Evolutionary conservation across 2,329 filamentous ascomycete species (phyloP), one percentile per base, ranked within the genome.

Genomic region (Claviceps paspali): DNA sequence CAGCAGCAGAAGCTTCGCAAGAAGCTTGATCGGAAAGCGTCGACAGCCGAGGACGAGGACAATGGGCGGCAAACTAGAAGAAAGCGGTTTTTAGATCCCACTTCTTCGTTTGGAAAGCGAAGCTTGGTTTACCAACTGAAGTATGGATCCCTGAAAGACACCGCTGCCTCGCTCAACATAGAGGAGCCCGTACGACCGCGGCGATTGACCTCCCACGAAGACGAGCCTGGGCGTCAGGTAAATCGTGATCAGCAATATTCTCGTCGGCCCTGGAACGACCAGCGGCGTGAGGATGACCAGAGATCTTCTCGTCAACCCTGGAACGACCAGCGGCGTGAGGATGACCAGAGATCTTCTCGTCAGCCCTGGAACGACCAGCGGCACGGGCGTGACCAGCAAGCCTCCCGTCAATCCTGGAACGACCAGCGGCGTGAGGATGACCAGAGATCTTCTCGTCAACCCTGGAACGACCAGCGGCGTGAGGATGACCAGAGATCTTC

Each of bases 121-220:
- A 76, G 72, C 44, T 42, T 73, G 12, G 70, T 76, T 2, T 73
- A 70, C 38, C 57, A 67, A 46, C 49, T 70, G 41, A 71, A 70
- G 47, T 58, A 63, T 36, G 69, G 66, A 4, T 46, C 48, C 11
- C 44, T 55, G 7, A 56, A 52, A 33, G 47, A 55, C 11, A 43
- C 46, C 18, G 51, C 49, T 2, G 45, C 45, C 7, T 41, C 43
- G 9, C 39, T 55, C 17, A 38, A 47, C 3, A 34, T 55, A 27
- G 41, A 51, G 19, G 43, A 54, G 29, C 49, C 49, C 4, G 47
- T 55, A 9, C 41, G 43, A 14, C 47, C 48, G 10, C 29, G 28
- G 28, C 19, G 8, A 22, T 11, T 11, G 29, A 14, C 18, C 17
- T 21, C 22, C 6, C 11, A 14, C 15, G 23, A 33, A 3, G 27